Conservation (phyloP, 257 asterid genomes). For the Datura wrightii region DNA sequence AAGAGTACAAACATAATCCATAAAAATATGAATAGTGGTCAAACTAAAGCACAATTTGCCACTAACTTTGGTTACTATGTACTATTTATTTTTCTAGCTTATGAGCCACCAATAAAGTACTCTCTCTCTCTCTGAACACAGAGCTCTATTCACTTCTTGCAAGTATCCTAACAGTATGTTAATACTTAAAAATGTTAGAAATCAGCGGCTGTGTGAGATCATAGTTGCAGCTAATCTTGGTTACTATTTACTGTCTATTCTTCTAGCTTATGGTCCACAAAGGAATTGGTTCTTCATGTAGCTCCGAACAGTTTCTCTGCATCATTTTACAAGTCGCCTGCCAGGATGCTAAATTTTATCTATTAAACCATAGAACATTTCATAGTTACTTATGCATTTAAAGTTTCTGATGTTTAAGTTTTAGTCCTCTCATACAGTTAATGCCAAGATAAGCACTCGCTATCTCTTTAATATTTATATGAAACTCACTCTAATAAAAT, state of each 20-base stretch:
- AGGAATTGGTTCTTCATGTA: neutral
- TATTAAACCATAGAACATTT: neutral
- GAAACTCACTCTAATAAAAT: constrained; percentile 21
- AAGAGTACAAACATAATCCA: constrained; percentile 28
- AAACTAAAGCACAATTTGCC: neutral
- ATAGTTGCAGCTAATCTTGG: neutral
- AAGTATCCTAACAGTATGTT: neutral
- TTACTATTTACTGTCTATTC: neutral
- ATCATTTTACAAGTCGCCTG: neutral
- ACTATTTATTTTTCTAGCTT: neutral
- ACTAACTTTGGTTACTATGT: neutral
- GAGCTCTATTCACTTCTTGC: neutral
- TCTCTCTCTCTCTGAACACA: neutral
- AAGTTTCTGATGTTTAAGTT: constrained; percentile 16
- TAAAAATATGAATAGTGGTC: constrained; percentile 22
- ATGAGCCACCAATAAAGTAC: neutral
- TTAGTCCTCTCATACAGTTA: constrained; percentile 11
- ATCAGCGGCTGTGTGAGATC: neutral
- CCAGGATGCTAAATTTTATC: neutral
- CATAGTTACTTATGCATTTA: too few species aligned
- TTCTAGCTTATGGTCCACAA: constrained; percentile 16
- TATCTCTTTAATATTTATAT: neutral
- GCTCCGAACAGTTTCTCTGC: neutral
- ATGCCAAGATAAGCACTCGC: neutral
- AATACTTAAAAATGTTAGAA: neutral